These are phyloP conservation scores for Capsella rubella DNA, from an alignment of 441 rosid species.

Conservation along the genomic window DNA sequence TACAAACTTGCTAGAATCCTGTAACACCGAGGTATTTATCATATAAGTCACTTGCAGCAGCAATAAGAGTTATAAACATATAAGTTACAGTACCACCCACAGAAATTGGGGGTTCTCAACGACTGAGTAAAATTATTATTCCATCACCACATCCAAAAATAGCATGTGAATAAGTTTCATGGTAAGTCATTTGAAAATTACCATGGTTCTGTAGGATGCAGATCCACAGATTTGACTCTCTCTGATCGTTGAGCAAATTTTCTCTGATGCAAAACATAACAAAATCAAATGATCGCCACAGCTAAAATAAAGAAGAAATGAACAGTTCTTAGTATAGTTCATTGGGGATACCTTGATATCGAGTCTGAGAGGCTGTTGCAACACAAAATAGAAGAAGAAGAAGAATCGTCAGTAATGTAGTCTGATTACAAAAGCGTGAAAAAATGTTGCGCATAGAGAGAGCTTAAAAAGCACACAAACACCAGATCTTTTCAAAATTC, in stretches of 20 bases:
- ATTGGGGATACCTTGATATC: conserved; percentile 62
- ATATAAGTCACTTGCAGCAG: conserved; percentile 23
- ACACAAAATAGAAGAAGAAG: conserved; percentile 34
- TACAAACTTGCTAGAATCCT: conserved; percentile 84
- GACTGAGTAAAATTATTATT: background rate
- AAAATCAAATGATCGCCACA: conserved; percentile 11
- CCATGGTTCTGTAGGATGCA: conserved; percentile 96
- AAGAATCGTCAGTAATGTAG: conserved; percentile 22
- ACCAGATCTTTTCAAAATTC: conserved; percentile 35
- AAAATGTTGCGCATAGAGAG: conserved; percentile 2
- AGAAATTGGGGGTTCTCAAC: conserved; percentile 5
- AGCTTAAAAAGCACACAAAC: background rate
- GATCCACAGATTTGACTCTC: conserved; percentile 89
- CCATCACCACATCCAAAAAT: conserved; percentile 6
- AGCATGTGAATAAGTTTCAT: background rate
- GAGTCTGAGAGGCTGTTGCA: conserved; percentile 72
- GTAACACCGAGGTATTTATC: conserved; percentile 16
- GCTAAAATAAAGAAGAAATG: background rate
- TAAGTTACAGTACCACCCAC: background rate
- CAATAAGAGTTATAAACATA: background rate
- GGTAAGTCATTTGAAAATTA: conserved; percentile 35
- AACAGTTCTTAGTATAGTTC: background rate
- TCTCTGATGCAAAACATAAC: conserved; percentile 56
- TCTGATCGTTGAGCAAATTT: conserved; percentile 83
- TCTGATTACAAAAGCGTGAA: background rate